Base-by-base conservation (phyloP, 2,329 filamentous ascomycete species). In the Xylaria arbuscula region DNA sequence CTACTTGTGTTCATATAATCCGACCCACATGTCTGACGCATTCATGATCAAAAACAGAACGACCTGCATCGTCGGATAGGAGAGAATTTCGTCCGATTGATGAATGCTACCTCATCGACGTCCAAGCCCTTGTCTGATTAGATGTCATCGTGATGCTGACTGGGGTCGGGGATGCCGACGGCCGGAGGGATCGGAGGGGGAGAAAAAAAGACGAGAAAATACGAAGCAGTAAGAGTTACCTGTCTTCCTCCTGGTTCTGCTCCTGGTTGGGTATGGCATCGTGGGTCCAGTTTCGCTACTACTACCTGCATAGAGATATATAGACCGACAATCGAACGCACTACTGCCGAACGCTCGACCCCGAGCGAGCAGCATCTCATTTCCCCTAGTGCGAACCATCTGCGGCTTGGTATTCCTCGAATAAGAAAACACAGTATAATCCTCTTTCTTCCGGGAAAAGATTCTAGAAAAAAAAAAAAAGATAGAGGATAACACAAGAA, bases 21-120 rank as follows among this genome's bases (percentile, higher is more conserved):
- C 19, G 66, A 54, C 53, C 68, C 68, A 70, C 64, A 58, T 48
- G 64, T 51, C 68, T 70, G 62, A 70, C 66, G 65, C 58, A 68
- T 56, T 59, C 24, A 56, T 68, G 68, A 68, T 64, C 64, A 6
- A 67, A 67, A 67, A 53, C 48, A 61, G 61, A 67, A 67, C 64
- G 50, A 32, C 68, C 60, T 45, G 61, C 64, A 70, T 70, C 61
- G 38, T 42, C 13, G n/a, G n/a, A 61, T 32, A 36, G 36, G 42
- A 64, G 45, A 58, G 36, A 54, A 22, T 47, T 55, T 32, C 34
- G 45, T 55, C 56, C 34, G 50, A 48, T 68, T 59, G 53, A 47
- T 34, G 55, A 40, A 60, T 55, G 38, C 55, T 50, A 57, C 58
- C 59, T 50, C 48, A 50, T 67, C 42, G 54, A 61, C 9, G 45